A percentile compares a stretch with the other conserved stretches of the same genome.
These are phyloP conservation scores for Pseudogymnoascus sp. DNA, from an alignment of 2,329 filamentous ascomycete genomes.

Conservation along the genomic window DNA sequence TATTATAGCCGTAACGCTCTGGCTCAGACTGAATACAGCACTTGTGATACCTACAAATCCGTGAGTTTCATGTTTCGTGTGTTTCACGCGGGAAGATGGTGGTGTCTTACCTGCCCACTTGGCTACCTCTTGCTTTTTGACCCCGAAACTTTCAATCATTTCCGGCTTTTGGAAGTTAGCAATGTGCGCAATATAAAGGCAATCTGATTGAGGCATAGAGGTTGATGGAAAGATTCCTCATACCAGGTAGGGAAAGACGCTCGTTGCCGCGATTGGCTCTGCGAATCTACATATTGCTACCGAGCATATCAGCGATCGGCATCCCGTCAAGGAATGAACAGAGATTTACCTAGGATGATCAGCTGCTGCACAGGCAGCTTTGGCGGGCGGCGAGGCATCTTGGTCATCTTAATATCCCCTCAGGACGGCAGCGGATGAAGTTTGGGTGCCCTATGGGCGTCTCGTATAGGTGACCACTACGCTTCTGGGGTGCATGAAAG, in stretches of 20 bases:
- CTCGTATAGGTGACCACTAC: slow-evolving; percentile 2
- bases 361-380: slow-evolving; percentile 72
- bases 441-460: neutral
- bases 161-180: slow-evolving; percentile 47
- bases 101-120: slow-evolving; percentile 59
- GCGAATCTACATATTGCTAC: slow-evolving; percentile 70
- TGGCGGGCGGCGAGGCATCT: slow-evolving; percentile 32
- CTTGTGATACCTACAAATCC: slow-evolving; percentile 44
- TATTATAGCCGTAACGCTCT: slow-evolving; percentile 62
- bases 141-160: slow-evolving; percentile 74
- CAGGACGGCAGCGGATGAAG: neutral
- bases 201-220: neutral
- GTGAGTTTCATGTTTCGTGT: slow-evolving; percentile 12
- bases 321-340: neutral
- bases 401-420: slow-evolving; percentile 15
- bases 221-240: slow-evolving; percentile 13
- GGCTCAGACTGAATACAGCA: slow-evolving; percentile 62
- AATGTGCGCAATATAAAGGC: neutral
- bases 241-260: slow-evolving; percentile 36
- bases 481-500: neutral
- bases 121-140: slow-evolving; percentile 63
- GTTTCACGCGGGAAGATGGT: neutral
- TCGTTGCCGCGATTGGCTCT: slow-evolving; percentile 63
- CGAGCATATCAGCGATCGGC: slow-evolving; percentile 8
- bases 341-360: slow-evolving; percentile 62